A percentile compares a stretch with the other conserved stretches of the same genome.
Conservation (phyloP, 2,329 filamentous ascomycete genomes). For the Aspergillus quadrilineatus region DNA sequence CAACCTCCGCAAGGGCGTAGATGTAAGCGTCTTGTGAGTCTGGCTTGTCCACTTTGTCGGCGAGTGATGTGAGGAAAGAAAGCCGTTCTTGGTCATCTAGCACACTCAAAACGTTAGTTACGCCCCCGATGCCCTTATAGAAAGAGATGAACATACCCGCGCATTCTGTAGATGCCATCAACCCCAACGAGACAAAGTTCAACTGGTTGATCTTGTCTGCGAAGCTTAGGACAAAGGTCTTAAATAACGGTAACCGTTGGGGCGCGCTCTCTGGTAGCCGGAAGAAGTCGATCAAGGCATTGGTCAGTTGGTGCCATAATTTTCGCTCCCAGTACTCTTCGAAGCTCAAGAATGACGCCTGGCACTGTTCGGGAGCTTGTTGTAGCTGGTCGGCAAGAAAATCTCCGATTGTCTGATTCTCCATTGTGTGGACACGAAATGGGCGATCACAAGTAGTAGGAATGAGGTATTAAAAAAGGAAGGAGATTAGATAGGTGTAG, state of each 20-base stretch:
- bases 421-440: slow-evolving; percentile 59
- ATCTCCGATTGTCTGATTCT: slow-evolving; percentile 84
- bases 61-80: slow-evolving; percentile 77
- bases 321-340: slow-evolving; percentile 98
- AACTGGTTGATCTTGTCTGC: slow-evolving; percentile 99
- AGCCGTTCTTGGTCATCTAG: slow-evolving; percentile 84
- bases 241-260: slow-evolving; percentile 87
- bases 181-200: slow-evolving; percentile 86
- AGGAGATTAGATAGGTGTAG: slow-evolving; percentile 5
- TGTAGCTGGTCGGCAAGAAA: slow-evolving; percentile 91
- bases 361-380: slow-evolving; percentile 79
- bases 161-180: slow-evolving; percentile 84
- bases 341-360: slow-evolving; percentile 83
- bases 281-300: slow-evolving; percentile 85
- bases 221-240: slow-evolving; percentile 92
- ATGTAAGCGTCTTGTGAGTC: slow-evolving; percentile 94
- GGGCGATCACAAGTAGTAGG: neutral
- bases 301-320: slow-evolving; percentile 97
- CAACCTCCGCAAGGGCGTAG: slow-evolving; percentile 87
- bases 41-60: slow-evolving; percentile 85
- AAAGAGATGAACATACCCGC: slow-evolving; percentile 23
- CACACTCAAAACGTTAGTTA: slow-evolving; percentile 12
- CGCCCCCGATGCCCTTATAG: neutral
- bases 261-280: slow-evolving; percentile 73
- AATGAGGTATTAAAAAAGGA: slow-evolving; percentile 6